These are phyloP conservation scores for Hirschfeldia incana DNA, from an alignment of 345 rosid species.

Conservation along the genomic window DNA sequence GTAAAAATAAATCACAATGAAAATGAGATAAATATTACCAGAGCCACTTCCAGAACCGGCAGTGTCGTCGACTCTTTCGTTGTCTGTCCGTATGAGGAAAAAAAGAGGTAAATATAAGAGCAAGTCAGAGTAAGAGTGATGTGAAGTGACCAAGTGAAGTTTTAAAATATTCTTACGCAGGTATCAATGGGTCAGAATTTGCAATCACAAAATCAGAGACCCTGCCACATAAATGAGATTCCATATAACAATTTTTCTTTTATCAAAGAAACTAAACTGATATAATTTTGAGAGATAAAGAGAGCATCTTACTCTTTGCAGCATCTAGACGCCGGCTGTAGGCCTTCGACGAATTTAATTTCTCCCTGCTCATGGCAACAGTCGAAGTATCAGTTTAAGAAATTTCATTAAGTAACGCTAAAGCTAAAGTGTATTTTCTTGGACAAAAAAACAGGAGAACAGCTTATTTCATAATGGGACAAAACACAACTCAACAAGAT, in stretches of 20 bases:
- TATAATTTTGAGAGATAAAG: neutral
- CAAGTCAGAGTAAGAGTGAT: neutral
- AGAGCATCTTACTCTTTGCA: slow-evolving; percentile 79
- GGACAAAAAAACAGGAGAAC: neutral
- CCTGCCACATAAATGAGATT: slow-evolving; percentile 44
- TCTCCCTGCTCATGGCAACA: slow-evolving; percentile 57
- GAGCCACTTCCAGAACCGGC: slow-evolving; percentile 84
- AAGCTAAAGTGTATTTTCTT: neutral
- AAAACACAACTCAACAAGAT: neutral
- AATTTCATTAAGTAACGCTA: neutral
- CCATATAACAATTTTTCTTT: neutral
- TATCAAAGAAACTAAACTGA: neutral
- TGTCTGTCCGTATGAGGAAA: slow-evolving; percentile 44
- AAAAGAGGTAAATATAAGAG: neutral
- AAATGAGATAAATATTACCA: slow-evolving; percentile 46
- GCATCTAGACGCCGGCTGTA: slow-evolving; percentile 68
- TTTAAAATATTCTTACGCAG: slow-evolving; percentile 47
- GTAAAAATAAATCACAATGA: neutral
- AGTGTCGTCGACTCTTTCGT: slow-evolving; percentile 52
- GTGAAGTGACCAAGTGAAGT: neutral
- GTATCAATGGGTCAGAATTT: slow-evolving; percentile 72
- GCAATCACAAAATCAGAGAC: slow-evolving; percentile 68
- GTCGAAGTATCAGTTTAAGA: neutral
- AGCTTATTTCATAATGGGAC: neutral
- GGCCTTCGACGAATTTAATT: slow-evolving; percentile 55